These are phyloP conservation scores for Pseudonitzschia delicatissima DNA, from an alignment of 108 stramenopile genomes.

Conservation along the genomic window DNA sequence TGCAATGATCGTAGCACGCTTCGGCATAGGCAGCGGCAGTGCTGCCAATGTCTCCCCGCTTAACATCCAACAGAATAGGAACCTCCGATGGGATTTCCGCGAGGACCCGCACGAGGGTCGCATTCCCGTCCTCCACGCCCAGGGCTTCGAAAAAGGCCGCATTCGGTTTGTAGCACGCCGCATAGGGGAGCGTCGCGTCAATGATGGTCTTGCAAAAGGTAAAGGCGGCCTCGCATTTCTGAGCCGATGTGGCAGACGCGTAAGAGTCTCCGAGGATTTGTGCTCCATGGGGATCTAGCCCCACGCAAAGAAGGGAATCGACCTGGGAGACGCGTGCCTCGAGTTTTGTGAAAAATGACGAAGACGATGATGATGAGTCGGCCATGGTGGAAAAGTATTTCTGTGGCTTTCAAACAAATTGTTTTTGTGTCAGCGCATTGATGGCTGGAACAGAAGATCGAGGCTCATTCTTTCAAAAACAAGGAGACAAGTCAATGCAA, in stretches of 20 bases:
- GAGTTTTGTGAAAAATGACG: slow-evolving; percentile 48
- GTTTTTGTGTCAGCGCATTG: not conserved
- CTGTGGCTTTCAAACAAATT: not conserved
- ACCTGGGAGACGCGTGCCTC: slow-evolving; percentile 49
- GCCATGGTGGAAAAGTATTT: not conserved
- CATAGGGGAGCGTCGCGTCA: slow-evolving; percentile 75
- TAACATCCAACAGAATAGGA: slow-evolving; percentile 92
- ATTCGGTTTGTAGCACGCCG: slow-evolving; percentile 97
- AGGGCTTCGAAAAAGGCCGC: slow-evolving; percentile 98
- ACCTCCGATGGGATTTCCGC: slow-evolving; percentile 59
- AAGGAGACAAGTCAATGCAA: too few relatives aligned
- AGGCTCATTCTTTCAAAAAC: too few relatives aligned
- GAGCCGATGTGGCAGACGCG: slow-evolving; percentile 28
- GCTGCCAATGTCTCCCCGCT: slow-evolving; percentile 96
- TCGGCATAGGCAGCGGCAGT: slow-evolving; percentile 94
- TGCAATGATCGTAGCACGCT: slow-evolving; percentile 81
- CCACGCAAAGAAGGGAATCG: slow-evolving; percentile 93
- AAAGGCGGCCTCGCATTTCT: slow-evolving; percentile 77
- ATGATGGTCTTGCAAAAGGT: slow-evolving; percentile 91
- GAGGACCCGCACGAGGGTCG: slow-evolving; percentile 75
- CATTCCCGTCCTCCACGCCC: slow-evolving; percentile 70
- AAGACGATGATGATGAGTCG: slow-evolving; percentile 1
- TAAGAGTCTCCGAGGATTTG: slow-evolving; percentile 51
- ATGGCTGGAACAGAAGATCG: too few relatives aligned
- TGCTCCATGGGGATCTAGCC: slow-evolving; percentile 90